phyloP scores from a whole-genome alignment of 495 filamentous ascomycete species.

The Hypoxylon subgilvum region DNA sequence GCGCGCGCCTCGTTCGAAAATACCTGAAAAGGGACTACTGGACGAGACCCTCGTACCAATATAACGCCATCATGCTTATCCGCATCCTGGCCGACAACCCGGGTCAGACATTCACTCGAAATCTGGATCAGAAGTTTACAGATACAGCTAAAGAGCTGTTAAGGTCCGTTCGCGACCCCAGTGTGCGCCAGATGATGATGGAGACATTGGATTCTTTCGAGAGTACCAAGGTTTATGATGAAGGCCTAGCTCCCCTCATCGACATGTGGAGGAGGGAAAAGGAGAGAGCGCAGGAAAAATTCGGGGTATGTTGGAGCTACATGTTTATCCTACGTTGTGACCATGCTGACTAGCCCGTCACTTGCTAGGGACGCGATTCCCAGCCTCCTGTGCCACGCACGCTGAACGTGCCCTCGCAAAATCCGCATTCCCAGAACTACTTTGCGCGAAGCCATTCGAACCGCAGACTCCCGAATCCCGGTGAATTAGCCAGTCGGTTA shows the following conservation, averaged over 20 bases:
- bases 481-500: slow-evolving; percentile 82
- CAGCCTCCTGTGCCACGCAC: slow-evolving; percentile 28
- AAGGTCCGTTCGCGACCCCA: slow-evolving; percentile 69
- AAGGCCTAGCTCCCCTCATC: slow-evolving; percentile 67
- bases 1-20: slow-evolving; percentile 78
- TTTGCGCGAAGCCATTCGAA: slow-evolving; percentile 50
- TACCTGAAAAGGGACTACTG: slow-evolving; percentile 73
- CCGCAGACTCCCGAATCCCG: slow-evolving; percentile 68
- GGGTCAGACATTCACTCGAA: slow-evolving; percentile 82
- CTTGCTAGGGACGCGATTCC: slow-evolving; percentile 34
- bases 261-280: slow-evolving; percentile 94
- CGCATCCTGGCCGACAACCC: slow-evolving; percentile 94
- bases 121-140: slow-evolving; percentile 82
- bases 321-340: background rate
- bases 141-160: slow-evolving; percentile 77
- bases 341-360: background rate
- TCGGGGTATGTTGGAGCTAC: slow-evolving; percentile 41
- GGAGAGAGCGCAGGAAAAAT: slow-evolving; percentile 57
- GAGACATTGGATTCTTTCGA: slow-evolving; percentile 84
- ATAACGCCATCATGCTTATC: slow-evolving; percentile 95
- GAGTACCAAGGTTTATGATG: slow-evolving; percentile 69
- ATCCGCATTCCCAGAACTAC: slow-evolving; percentile 48
- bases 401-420: slow-evolving; percentile 31
- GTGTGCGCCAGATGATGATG: slow-evolving; percentile 77
- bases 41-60: slow-evolving; percentile 73